Evolutionary conservation across 2,329 filamentous ascomycete genomes (phyloP).

Genomic region (Neopestalotiopsis sp.): DNA sequence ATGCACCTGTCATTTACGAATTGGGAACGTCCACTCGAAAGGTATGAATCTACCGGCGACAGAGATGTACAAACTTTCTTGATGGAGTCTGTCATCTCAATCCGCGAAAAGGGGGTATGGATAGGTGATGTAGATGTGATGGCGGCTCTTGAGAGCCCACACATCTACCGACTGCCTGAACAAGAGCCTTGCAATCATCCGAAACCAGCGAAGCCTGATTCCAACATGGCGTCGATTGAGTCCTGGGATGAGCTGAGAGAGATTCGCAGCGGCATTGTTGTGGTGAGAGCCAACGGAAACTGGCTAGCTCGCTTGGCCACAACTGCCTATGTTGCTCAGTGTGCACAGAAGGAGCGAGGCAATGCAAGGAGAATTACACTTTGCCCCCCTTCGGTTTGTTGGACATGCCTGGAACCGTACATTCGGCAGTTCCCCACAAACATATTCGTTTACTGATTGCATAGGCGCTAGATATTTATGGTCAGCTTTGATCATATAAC

Average conservation of each 20-base stretch:
- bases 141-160: background rate
- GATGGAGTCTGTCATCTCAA: constrained; percentile 20
- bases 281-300: background rate
- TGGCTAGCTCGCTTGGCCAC: background rate
- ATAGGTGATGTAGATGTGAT: constrained; percentile 20
- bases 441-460: no score
- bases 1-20: constrained; percentile 21
- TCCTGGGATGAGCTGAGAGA: background rate
- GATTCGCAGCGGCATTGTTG: background rate
- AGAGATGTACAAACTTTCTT: constrained; percentile 9
- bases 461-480: no score
- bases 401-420: no score
- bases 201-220: no score
- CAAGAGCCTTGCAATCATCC: background rate
- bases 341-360: no score
- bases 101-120: constrained; percentile 20
- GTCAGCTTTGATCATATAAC: no score
- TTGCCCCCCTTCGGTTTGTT: no score
- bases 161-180: background rate
- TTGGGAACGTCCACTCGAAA: constrained; percentile 16
- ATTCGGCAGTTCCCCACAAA: no score
- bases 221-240: background rate
- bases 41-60: background rate
- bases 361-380: no score
- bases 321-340: no score